Conservation (phyloP, 345 rosid genomes). For the Bruguiera parviflora region DNA sequence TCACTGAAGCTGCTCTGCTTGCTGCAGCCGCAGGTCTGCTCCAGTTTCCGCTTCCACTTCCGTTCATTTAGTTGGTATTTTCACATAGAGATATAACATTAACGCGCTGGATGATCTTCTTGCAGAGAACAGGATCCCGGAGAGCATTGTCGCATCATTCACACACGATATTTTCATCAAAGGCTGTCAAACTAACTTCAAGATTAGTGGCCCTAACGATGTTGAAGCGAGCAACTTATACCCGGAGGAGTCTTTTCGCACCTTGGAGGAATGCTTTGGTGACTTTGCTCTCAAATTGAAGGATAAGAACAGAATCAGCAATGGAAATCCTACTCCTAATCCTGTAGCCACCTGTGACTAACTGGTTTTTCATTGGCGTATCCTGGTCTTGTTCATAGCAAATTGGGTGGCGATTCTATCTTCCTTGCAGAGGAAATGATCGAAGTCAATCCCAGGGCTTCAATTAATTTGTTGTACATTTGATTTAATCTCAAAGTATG, state of each 20-base stretch:
- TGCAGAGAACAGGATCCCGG: constrained; percentile 55
- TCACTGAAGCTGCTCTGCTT: constrained; percentile 49
- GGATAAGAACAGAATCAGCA: constrained; percentile 3
- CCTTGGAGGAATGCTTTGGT: constrained; percentile 54
- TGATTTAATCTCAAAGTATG: too few relatives aligned
- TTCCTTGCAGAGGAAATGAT: too few relatives aligned
- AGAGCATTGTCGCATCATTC: constrained; percentile 63
- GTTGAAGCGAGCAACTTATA: constrained; percentile 43
- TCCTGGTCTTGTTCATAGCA: too few relatives aligned
- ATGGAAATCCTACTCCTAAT: constrained; percentile 14
- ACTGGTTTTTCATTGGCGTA: not conserved
- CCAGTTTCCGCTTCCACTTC: too few relatives aligned
- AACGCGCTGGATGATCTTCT: too few relatives aligned
- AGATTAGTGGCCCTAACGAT: constrained; percentile 34
- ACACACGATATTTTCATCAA: constrained; percentile 72
- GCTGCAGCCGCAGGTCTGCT: constrained; percentile 50
- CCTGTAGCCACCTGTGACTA: constrained; percentile 29
- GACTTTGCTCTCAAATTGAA: constrained; percentile 38
- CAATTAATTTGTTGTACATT: too few relatives aligned
- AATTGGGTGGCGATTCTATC: too few relatives aligned
- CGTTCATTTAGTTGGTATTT: too few relatives aligned
- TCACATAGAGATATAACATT: too few relatives aligned
- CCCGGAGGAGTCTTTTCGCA: constrained; percentile 42
- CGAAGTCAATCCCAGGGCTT: too few relatives aligned
- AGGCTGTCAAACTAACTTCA: constrained; percentile 57